Evolutionary conservation across 768 basidiomycete genomes (phyloP), one percentile per base, ranked within the genome.

Genomic region (Hygrophorus russula): DNA sequence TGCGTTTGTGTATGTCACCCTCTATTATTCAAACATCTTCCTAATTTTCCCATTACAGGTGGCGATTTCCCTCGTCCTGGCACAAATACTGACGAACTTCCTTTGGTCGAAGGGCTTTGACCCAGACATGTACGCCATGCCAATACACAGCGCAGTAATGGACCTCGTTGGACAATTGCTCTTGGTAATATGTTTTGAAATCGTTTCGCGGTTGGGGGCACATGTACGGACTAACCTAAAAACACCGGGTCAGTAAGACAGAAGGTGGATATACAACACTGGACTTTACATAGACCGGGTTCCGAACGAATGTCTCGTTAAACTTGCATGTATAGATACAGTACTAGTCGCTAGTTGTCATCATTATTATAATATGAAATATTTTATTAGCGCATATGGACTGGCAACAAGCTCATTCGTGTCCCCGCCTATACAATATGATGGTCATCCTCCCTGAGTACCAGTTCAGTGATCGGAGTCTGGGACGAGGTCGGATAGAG

Each of bases 51-150:
- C 31, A 39, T 31, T 44, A 3, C 54, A 94, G 90, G 80, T 85
- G 19, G 58, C 70, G 10, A 61, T 77, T 46, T 91, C 91, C 2
- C 69, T 97, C 4, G 18, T 69, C 20, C 59, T 85, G 28, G 90
- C 86, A 1, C 74, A 69, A 39, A 52, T 56, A 9, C 66, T 92
- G 39, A 92, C 90, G 2, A 62, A 75, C 35, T 79, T 76, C 56
- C 71, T 96, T 19, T 94, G 91, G 90, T 71, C 73, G 0, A 76
- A 67, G 44, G 68, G 74, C 9, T 68, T 78, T 19, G 92, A 97
- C 57, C 92, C 92, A 4, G 92, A 97, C 58, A 80, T 85, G 63
- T 93, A 94, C 57, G 90, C 90, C 1, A 64, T 97, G n/a, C 92
- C 92, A 6, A 75, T 94, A 19, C 91, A 94, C 51, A 90, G 87